phyloP scores from a whole-genome alignment of 2,329 filamentous ascomycete species.

The Botrytis tulipae region DNA sequence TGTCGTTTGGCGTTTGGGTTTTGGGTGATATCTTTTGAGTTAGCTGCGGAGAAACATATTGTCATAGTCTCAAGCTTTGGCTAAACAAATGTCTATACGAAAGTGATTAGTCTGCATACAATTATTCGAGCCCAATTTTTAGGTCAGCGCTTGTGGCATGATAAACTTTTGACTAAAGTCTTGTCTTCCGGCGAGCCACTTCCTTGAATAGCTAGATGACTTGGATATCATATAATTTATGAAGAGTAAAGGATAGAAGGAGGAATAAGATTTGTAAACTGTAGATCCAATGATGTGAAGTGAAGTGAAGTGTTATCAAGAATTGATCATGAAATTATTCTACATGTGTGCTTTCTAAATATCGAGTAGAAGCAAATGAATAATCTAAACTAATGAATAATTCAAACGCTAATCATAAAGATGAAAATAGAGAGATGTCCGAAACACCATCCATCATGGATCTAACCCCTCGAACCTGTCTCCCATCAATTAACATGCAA shows the following conservation, averaged over 20 bases:
- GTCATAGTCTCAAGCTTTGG: neutral
- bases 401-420: neutral
- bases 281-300: neutral
- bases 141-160: neutral
- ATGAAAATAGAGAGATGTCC: neutral
- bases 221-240: neutral
- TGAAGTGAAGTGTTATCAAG: neutral
- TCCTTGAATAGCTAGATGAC: neutral
- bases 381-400: neutral
- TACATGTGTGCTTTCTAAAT: neutral
- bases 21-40: constrained; percentile 3
- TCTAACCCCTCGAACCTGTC: neutral
- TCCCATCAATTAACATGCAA: constrained; percentile 15
- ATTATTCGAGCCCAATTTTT: neutral
- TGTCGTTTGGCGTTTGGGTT: constrained; percentile 16
- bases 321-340: neutral
- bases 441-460: too few relatives aligned
- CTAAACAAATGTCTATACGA: neutral
- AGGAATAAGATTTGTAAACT: neutral
- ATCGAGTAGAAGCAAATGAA: neutral
- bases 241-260: neutral
- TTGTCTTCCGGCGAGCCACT: neutral
- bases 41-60: constrained; percentile 9
- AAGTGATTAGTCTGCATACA: neutral
- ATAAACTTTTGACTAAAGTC: neutral